phyloP scores from a whole-genome alignment of 495 filamentous ascomycete genomes.

The Xylaria venustula region DNA sequence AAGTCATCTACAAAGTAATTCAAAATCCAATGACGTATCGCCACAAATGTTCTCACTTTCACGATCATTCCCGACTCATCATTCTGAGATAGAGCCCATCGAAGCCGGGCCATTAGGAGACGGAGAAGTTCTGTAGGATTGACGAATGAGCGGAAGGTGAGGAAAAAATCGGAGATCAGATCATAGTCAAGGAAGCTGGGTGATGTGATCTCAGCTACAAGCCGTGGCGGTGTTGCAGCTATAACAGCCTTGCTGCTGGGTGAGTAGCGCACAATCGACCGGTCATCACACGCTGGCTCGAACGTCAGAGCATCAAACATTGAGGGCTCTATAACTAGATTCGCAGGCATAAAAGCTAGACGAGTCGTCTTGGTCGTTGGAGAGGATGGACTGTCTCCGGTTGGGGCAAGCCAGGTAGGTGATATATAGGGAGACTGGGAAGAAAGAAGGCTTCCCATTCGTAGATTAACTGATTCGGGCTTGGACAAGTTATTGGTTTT shows the following conservation, averaged over 20 bases:
- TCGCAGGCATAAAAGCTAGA: slow-evolving; percentile 43
- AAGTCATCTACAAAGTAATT: slow-evolving; percentile 99
- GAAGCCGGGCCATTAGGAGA: slow-evolving; percentile 78
- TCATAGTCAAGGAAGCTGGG: slow-evolving; percentile 96
- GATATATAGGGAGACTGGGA: slow-evolving; percentile 28
- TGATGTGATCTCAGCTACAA: slow-evolving; percentile 97
- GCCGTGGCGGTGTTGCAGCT: slow-evolving; percentile 85
- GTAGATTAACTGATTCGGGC: slow-evolving; percentile 27
- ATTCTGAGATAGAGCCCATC: slow-evolving; percentile 78
- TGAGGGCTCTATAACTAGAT: slow-evolving; percentile 49
- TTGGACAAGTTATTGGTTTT: slow-evolving; percentile 18
- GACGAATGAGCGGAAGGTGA: slow-evolving; percentile 88
- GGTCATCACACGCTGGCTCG: slow-evolving; percentile 67
- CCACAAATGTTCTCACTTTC: slow-evolving; percentile 91
- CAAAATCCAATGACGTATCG: slow-evolving; percentile 94
- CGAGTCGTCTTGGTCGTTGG: slow-evolving; percentile 29
- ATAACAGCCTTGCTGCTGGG: slow-evolving; percentile 68
- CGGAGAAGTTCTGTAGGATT: slow-evolving; percentile 71
- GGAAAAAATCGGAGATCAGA: slow-evolving; percentile 95
- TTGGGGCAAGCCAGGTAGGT: slow-evolving; percentile 22
- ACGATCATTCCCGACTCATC: slow-evolving; percentile 91
- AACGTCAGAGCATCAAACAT: slow-evolving; percentile 82
- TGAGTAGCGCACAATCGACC: slow-evolving; percentile 82
- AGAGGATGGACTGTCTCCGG: slow-evolving; percentile 24
- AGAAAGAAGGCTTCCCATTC: slow-evolving; percentile 27